A percentile compares a stretch with the other conserved stretches of the same genome.
phyloP scores from a whole-genome alignment of 495 filamentous ascomycete species.

The Parathielavia hyrcaniae region DNA sequence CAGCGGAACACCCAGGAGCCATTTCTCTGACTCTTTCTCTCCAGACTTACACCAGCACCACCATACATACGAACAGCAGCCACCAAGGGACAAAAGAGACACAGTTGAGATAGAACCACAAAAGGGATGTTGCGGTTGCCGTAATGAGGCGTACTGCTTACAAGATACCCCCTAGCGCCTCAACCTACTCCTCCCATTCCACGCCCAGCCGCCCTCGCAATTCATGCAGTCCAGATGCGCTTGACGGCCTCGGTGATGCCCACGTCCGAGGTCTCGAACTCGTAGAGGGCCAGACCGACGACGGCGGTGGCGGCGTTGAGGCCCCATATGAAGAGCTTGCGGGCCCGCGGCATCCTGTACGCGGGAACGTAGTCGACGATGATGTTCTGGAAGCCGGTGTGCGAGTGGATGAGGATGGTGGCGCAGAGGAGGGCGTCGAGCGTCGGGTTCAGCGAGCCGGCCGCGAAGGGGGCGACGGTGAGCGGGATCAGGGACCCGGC shows the following conservation, averaged over 20 bases:
- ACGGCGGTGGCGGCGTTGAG: constrained; percentile 71
- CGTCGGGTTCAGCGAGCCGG: constrained; percentile 80
- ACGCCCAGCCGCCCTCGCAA: not conserved
- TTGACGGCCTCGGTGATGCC: constrained; percentile 84
- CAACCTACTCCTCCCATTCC: too few relatives aligned
- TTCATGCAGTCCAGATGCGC: constrained; percentile 72
- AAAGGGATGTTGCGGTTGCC: too few relatives aligned
- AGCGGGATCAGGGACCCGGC: constrained; percentile 75
- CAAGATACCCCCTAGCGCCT: too few relatives aligned
- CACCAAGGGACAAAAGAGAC: not conserved
- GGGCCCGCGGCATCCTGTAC: constrained; percentile 59
- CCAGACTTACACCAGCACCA: too few relatives aligned
- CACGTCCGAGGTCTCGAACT: constrained; percentile 99
- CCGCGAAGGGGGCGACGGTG: constrained; percentile 84
- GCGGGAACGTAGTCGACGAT: constrained; percentile 88
- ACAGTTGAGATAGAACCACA: too few relatives aligned
- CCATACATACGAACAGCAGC: not conserved
- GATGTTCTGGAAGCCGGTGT: constrained; percentile 84
- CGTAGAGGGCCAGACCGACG: constrained; percentile 85
- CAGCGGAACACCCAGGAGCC: not conserved
- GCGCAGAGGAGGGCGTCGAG: constrained; percentile 82
- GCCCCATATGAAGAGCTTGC: constrained; percentile 62
- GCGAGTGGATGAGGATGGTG: constrained; percentile 79
- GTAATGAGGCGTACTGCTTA: too few relatives aligned
- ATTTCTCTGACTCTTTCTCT: too few relatives aligned